phyloP scores from a whole-genome alignment of 345 rosid genomes.

The Noccaea bulbosa region DNA sequence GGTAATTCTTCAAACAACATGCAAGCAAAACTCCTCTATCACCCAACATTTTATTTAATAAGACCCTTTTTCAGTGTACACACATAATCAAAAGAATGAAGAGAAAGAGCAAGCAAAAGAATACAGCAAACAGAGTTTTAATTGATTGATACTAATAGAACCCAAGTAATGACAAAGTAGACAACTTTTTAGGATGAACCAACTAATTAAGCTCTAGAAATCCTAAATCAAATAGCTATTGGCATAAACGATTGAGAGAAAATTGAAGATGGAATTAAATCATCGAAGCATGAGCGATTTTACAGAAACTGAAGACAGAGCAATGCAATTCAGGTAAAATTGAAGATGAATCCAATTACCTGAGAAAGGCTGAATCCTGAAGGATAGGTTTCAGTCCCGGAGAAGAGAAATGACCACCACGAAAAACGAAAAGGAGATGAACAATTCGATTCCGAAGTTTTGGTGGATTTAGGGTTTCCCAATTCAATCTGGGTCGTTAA shows the following conservation, averaged over 20 bases:
- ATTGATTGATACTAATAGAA: background rate
- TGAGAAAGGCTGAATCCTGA: slow-evolving; percentile 13
- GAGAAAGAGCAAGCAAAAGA: too few species aligned
- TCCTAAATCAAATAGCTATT: background rate
- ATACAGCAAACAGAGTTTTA: background rate
- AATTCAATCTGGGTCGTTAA: too few species aligned
- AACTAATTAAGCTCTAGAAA: background rate
- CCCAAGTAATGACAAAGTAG: background rate
- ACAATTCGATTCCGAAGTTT: background rate
- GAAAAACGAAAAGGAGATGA: slow-evolving; percentile 1
- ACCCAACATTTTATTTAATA: too few species aligned
- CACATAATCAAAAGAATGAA: too few species aligned
- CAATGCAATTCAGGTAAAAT: background rate
- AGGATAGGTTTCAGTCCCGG: slow-evolving; percentile 3
- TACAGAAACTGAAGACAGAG: background rate
- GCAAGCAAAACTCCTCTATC: too few species aligned
- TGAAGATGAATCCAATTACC: background rate
- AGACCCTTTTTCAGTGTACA: too few species aligned
- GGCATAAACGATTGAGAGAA: too few species aligned
- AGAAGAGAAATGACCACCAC: slow-evolving; percentile 12
- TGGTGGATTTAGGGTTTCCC: slow-evolving; percentile 2
- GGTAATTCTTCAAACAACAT: background rate
- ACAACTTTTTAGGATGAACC: too few species aligned
- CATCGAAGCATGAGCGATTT: too few species aligned
- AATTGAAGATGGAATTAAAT: too few species aligned